phyloP scores from a whole-genome alignment of 306 rosid genomes.

The Cajanus cajan region DNA sequence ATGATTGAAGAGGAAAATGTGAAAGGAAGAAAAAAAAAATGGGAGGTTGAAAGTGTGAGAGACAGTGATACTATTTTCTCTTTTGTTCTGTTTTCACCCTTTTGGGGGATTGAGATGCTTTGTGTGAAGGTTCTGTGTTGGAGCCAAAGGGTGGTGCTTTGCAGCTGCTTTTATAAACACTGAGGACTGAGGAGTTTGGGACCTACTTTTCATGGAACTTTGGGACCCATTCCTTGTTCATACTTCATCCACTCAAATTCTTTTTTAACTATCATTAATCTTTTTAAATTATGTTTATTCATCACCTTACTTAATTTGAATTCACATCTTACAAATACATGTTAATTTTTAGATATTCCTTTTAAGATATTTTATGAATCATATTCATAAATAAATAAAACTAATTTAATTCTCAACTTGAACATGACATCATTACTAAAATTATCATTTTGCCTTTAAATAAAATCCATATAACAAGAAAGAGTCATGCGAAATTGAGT shows the following conservation, averaged over 20 bases:
- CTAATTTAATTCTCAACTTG: no score
- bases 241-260: neutral
- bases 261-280: neutral
- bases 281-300: no score
- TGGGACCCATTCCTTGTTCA: slow-evolving; percentile 28
- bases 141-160: slow-evolving; percentile 46
- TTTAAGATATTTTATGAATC: no score
- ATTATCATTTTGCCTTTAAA: no score
- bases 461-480: no score
- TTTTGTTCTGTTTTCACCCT: neutral
- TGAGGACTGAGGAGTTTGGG: slow-evolving; percentile 19
- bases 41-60: slow-evolving; percentile 12
- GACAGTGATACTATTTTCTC: neutral
- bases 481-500: no score
- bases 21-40: slow-evolving; percentile 17
- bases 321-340: no score
- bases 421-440: no score
- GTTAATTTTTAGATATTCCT: no score
- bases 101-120: neutral
- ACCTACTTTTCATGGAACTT: slow-evolving; percentile 19
- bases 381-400: no score
- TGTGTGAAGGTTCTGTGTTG: neutral
- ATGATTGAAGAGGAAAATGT: slow-evolving; percentile 18
- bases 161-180: slow-evolving; percentile 66
- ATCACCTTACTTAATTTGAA: no score